Evolutionary conservation across 805 yeast genomes (phyloP).

Genomic region (Pachysolen tannophilus): DNA sequence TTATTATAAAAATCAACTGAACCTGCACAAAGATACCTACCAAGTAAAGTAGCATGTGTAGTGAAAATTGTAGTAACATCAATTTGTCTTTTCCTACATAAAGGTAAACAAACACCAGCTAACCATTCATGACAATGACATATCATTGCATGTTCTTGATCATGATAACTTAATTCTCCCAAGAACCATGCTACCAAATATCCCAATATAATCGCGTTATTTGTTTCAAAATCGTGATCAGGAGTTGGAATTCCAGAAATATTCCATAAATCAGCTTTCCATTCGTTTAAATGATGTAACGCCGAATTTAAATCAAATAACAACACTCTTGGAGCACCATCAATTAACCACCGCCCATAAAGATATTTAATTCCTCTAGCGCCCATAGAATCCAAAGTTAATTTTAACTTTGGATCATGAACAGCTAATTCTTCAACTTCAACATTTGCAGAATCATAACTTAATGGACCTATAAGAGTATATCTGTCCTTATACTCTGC

Average conservation of each 20-base stretch:
- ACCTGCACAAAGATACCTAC: conserved; percentile 94
- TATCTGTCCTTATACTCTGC: conserved; percentile 88
- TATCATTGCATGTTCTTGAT: conserved; percentile 80
- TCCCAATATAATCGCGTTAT: conserved; percentile 88
- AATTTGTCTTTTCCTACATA: conserved; percentile 83
- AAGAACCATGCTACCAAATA: conserved; percentile 95
- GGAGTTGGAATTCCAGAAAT: conserved; percentile 92
- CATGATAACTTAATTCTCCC: conserved; percentile 85
- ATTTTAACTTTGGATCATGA: conserved; percentile 38
- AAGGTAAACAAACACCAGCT: conserved; percentile 92
- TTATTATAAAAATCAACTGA: conserved; percentile 94
- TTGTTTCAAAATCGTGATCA: conserved; percentile 77
- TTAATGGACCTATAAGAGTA: conserved; percentile 80
- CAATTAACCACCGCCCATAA: conserved; percentile 95
- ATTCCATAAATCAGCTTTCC: conserved; percentile 93
- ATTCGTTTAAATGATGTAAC: conserved; percentile 62
- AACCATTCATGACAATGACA: conserved; percentile 98
- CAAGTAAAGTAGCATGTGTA: conserved; percentile 93
- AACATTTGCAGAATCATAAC: conserved; percentile 62
- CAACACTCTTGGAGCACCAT: conserved; percentile 92
- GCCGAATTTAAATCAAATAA: conserved; percentile 83
- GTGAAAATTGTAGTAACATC: conserved; percentile 95
- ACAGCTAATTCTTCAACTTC: conserved; percentile 71
- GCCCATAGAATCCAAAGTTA: conserved; percentile 70
- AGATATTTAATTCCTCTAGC: conserved; percentile 74